These are phyloP conservation scores for Hypoxylon sp. DNA, from an alignment of 2,329 filamentous ascomycete species.

Conservation along the genomic window DNA sequence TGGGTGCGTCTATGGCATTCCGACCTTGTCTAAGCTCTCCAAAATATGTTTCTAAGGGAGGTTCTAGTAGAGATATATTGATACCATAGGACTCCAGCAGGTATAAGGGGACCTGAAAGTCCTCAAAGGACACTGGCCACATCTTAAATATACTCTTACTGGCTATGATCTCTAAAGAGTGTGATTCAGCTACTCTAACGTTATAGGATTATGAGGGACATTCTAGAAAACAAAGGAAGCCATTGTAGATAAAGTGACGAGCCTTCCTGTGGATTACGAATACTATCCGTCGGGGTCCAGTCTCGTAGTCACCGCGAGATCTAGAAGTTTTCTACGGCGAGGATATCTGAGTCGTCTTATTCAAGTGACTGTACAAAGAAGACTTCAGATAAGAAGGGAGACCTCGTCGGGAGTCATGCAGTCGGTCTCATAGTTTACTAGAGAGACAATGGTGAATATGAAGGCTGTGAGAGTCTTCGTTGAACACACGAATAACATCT, in stretches of 20 bases:
- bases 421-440: slow-evolving; percentile 32
- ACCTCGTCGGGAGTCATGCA: slow-evolving; percentile 41
- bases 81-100: slow-evolving; percentile 9
- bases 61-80: slow-evolving; percentile 29
- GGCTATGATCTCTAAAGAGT: slow-evolving; percentile 37
- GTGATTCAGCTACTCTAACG: slow-evolving; percentile 20
- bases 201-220: slow-evolving; percentile 40
- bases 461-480: slow-evolving; percentile 27
- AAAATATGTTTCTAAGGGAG: not conserved
- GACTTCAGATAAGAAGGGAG: slow-evolving; percentile 1
- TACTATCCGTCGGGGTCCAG: slow-evolving; percentile 19
- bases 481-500: slow-evolving; percentile 37
- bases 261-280: slow-evolving; percentile 22
- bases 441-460: slow-evolving; percentile 34
- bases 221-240: slow-evolving; percentile 40
- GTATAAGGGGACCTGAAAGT: slow-evolving; percentile 9
- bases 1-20: slow-evolving; percentile 9
- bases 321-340: slow-evolving; percentile 47
- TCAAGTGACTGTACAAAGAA: slow-evolving; percentile 43
- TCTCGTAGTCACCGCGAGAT: slow-evolving; percentile 22
- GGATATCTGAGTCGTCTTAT: slow-evolving; percentile 46
- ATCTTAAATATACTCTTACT: slow-evolving; percentile 41
- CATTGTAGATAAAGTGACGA: slow-evolving; percentile 39
- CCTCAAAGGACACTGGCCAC: slow-evolving; percentile 36
- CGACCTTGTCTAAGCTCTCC: slow-evolving; percentile 1